Percentiles rank a stretch among this genome's conserved stretches.
Conservation (phyloP, 345 rosid species). For the Clarkia xantiana region DNA sequence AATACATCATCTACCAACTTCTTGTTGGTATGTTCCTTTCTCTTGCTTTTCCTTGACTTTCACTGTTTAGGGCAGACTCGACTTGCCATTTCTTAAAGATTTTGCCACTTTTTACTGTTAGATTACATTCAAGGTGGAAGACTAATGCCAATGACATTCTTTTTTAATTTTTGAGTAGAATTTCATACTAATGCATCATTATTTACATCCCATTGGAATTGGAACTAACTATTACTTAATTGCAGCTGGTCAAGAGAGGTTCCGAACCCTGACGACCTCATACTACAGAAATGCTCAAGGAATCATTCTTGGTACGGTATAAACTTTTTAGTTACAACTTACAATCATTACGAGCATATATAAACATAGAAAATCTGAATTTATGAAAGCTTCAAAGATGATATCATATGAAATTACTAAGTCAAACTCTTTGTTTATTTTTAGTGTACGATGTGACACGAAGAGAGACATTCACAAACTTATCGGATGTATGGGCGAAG, state of each 20-base stretch:
- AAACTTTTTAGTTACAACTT: neutral
- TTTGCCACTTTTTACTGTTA: too few species aligned
- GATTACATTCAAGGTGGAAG: too few species aligned
- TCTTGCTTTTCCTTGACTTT: too few species aligned
- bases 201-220: too few species aligned
- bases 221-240: too few species aligned
- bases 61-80: too few species aligned
- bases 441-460: conserved; percentile 86
- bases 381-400: neutral
- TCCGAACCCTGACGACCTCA: conserved; percentile 82
- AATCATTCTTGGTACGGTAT: conserved; percentile 63
- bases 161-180: too few species aligned
- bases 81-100: too few species aligned
- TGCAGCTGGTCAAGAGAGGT: conserved; percentile 97
- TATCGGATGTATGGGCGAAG: conserved; percentile 87
- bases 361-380: neutral
- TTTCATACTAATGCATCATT: too few species aligned
- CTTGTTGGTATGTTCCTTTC: too few species aligned
- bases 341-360: neutral
- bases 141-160: too few species aligned
- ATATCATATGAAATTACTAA: neutral
- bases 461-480: conserved; percentile 77
- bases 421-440: neutral
- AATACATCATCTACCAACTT: too few species aligned
- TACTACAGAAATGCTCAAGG: conserved; percentile 94